These are phyloP conservation scores for Xylaria curta DNA, from an alignment of 495 filamentous ascomycete species.

Conservation along the genomic window DNA sequence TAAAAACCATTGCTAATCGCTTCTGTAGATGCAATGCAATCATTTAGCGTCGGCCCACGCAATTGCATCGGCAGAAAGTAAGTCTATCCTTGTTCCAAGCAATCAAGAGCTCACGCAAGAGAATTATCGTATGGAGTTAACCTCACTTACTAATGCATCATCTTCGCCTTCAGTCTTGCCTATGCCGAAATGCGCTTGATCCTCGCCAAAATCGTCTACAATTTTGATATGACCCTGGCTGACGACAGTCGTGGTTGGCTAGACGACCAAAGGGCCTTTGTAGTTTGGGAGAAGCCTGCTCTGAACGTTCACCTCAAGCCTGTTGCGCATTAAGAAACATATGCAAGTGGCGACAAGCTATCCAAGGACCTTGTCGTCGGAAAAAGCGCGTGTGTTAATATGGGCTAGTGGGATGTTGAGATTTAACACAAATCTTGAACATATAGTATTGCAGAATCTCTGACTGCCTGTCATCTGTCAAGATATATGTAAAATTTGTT, in stretches of 20 bases:
- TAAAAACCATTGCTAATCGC: background rate
- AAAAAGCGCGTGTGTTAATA: background rate
- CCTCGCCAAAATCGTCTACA: slow-evolving; percentile 53
- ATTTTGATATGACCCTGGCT: slow-evolving; percentile 54
- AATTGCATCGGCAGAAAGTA: slow-evolving; percentile 64
- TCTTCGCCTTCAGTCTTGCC: slow-evolving; percentile 41
- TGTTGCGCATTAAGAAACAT: slow-evolving; percentile 23
- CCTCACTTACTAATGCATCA: background rate
- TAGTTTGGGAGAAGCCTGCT: slow-evolving; percentile 47
- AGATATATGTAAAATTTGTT: background rate
- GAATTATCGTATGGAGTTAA: background rate
- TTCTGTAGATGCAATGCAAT: slow-evolving; percentile 46
- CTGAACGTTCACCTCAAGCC: slow-evolving; percentile 41
- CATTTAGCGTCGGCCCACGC: slow-evolving; percentile 60
- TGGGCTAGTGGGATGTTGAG: background rate
- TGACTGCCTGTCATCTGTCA: background rate
- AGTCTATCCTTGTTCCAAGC: slow-evolving; percentile 33
- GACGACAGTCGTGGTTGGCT: slow-evolving; percentile 47
- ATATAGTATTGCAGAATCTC: background rate
- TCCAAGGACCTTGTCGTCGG: background rate
- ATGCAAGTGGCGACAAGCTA: background rate
- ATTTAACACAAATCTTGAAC: background rate
- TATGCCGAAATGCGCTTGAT: slow-evolving; percentile 57
- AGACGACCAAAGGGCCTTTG: slow-evolving; percentile 34
- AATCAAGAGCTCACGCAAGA: background rate